These are phyloP conservation scores for Boletales sp. DNA, from an alignment of 768 basidiomycete genomes.

Conservation along the genomic window DNA sequence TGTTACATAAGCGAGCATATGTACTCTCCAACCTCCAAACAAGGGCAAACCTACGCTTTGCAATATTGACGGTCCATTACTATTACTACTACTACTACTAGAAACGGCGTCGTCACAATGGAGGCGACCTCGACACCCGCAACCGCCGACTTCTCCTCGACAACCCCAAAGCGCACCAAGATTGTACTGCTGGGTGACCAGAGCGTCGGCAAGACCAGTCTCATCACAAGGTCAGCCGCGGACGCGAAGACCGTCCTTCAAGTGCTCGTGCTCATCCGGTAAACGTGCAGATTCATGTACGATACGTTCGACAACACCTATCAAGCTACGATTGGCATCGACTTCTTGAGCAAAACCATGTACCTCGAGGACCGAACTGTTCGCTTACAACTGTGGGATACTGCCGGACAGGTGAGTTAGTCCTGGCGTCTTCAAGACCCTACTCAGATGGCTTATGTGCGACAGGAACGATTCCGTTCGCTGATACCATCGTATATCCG, in stretches of 20 bases:
- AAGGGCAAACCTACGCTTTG: constrained; percentile 4
- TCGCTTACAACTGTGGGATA: constrained; percentile 97
- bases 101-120: constrained; percentile 29
- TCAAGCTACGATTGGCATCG: constrained; percentile 96
- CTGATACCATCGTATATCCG: constrained; percentile 98
- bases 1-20: constrained; percentile 4
- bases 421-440: background rate
- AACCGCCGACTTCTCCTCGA: constrained; percentile 80
- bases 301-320: constrained; percentile 99
- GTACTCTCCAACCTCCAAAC: constrained; percentile 17
- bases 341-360: constrained; percentile 99
- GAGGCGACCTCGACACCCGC: constrained; percentile 61
- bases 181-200: constrained; percentile 96
- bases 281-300: constrained; percentile 80
- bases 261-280: constrained; percentile 3
- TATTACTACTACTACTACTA: background rate
- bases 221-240: constrained; percentile 81
- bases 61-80: no score
- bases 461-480: constrained; percentile 92
- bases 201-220: constrained; percentile 96
- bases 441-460: constrained; percentile 1
- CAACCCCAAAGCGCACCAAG: constrained; percentile 92
- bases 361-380: constrained; percentile 98
- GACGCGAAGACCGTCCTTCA: background rate
- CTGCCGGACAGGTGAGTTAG: constrained; percentile 78